Conservation (phyloP, 495 filamentous ascomycete species). For the Xylaria flabelliformis region DNA sequence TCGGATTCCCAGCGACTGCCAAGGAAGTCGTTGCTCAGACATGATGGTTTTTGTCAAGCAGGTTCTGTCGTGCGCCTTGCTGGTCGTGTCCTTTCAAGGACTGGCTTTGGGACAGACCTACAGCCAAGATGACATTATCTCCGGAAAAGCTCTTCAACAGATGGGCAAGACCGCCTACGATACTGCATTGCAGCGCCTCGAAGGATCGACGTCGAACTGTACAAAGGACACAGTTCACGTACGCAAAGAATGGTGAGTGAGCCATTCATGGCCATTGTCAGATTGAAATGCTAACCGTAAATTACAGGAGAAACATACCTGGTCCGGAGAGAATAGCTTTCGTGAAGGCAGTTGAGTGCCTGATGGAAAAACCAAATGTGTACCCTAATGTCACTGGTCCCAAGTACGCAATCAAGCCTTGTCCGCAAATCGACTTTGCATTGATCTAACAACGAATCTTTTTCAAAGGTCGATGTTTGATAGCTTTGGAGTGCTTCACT, state of each 20-base stretch:
- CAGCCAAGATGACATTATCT: conserved; percentile 47
- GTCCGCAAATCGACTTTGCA: neutral
- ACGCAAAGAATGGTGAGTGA: conserved; percentile 52
- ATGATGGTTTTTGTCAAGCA: conserved; percentile 36
- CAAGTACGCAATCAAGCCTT: conserved; percentile 27
- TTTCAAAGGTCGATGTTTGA: conserved; percentile 35
- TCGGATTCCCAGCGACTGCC: neutral
- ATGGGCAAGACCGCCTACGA: conserved; percentile 44
- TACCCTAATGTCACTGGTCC: conserved; percentile 43
- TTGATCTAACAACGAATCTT: neutral
- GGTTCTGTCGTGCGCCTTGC: conserved; percentile 31
- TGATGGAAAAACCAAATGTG: conserved; percentile 45
- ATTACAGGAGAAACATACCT: conserved; percentile 48
- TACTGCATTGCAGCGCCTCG: conserved; percentile 43
- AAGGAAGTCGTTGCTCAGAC: neutral
- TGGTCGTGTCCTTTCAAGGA: conserved; percentile 37
- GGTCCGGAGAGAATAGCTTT: conserved; percentile 45
- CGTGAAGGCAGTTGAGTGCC: conserved; percentile 45
- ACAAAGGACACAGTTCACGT: conserved; percentile 51
- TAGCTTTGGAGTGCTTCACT: conserved; percentile 45
- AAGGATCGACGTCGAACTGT: conserved; percentile 43
- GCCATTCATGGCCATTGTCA: neutral
- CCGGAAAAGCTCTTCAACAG: conserved; percentile 44
- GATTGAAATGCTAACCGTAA: conserved; percentile 15
- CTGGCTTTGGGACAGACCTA: conserved; percentile 35